A percentile compares a stretch with the other conserved stretches of the same genome.
Conservation (phyloP, 225 moss, liverwort and hornwort species). For the Marchantia paleacea region DNA sequence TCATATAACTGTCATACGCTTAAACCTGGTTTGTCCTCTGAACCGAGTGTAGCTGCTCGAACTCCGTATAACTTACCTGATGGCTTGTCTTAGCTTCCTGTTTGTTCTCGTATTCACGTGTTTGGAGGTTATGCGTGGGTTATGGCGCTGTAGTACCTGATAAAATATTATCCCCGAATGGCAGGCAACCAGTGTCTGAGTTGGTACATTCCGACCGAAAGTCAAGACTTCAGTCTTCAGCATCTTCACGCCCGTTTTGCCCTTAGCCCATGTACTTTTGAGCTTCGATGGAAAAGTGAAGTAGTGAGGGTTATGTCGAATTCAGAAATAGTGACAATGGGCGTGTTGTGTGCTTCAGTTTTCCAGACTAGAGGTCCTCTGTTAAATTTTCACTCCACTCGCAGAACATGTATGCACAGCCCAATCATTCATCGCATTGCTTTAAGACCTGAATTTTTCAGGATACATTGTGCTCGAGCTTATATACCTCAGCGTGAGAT, state of each 20-base stretch:
- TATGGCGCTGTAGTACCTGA: constrained; percentile 21
- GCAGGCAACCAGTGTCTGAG: constrained; percentile 21
- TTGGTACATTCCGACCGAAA: constrained; percentile 15
- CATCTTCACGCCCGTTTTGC: constrained; percentile 17
- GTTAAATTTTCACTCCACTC: not conserved
- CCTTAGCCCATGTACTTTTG: constrained; percentile 1
- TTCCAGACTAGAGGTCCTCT: constrained; percentile 21
- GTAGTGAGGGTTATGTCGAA: constrained; percentile 6
- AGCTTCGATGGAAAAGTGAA: constrained; percentile 4
- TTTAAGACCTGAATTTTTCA: constrained; percentile 17
- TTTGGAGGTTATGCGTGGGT: not conserved
- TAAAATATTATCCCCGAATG: constrained; percentile 13
- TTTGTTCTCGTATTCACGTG: not conserved
- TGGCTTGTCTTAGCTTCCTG: not conserved
- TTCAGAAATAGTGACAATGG: constrained; percentile 24
- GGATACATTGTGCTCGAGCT: constrained; percentile 23
- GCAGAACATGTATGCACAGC: constrained; percentile 4
- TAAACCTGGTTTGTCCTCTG: not conserved
- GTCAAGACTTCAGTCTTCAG: constrained; percentile 19
- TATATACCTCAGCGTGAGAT: constrained; percentile 46
- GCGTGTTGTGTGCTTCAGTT: constrained; percentile 18
- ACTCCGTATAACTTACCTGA: not conserved
- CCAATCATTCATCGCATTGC: constrained; percentile 6
- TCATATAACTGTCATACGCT: not conserved
- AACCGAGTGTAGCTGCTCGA: not conserved